Evolutionary conservation across 1,139 yeast species (phyloP), one percentile per base, ranked within the genome.

Genomic region (Diutina scorzettiae): DNA sequence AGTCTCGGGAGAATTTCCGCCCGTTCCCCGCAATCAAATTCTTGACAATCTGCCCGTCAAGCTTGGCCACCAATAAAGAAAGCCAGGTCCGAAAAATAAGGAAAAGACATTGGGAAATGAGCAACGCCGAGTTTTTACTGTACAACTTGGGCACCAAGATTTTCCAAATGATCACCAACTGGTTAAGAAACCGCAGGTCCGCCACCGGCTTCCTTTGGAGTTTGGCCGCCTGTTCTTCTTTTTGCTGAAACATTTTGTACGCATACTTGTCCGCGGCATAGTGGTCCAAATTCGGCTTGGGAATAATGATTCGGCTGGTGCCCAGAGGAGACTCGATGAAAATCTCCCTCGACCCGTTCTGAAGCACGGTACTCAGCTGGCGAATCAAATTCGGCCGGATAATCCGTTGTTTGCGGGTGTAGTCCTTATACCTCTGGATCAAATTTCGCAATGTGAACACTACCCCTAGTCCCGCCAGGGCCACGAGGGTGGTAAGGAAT

Each of bases 21-120:
- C 91, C 87, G 51, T 82, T 78, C 14, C 87, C 89, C 28, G 89
- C 82, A 52, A 89, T 86, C 56, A 89, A 73, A 58, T 87, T 93
- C 56, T 85, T 81, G 40, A 87, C 96, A 43, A 89, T 82, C 56
- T 84, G 91, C 54, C 96, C 96, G 60, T 89, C 96, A 42, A 89
- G 66, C 55, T 82, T 81, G 4, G 97, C 95, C 37, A 89, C 87
- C 46, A 87, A 64, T 45, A 89, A 67, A 25, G 94, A 82, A 46
- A 89, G 68, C 83, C 91, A 89, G 0, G 97, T 89, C 60, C 97
- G 71, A 49, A 86, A 67, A 25, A 85, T 68, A 44, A 89, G 68
- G 53, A 86, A 84, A 48, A 78, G 68, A 44, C 93, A 78, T 54
- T 89, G 96, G 6, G 86, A 67, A 2, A 76, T 57, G 41, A 89